These are phyloP conservation scores for Camellia sinensis DNA, from an alignment of 148 eudicot genomes.

Conservation along the genomic window DNA sequence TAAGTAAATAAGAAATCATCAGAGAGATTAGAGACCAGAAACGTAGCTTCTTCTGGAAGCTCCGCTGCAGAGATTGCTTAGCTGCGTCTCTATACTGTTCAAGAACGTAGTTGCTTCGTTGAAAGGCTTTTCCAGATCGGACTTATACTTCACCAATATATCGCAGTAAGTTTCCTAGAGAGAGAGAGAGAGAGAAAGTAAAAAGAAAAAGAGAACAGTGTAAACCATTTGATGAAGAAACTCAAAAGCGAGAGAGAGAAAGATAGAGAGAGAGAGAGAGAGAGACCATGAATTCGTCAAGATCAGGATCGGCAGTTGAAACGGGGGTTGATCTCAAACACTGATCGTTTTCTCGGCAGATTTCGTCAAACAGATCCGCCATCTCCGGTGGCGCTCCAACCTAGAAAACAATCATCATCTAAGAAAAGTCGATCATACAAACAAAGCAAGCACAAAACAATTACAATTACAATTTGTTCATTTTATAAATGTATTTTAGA, in stretches of 20 bases:
- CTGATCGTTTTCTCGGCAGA: constrained; percentile 37
- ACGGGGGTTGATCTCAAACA: constrained; percentile 30
- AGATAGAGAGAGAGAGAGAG: constrained; percentile 1
- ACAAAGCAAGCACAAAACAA: background rate
- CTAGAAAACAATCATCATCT: constrained; percentile 24
- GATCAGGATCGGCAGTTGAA: constrained; percentile 65
- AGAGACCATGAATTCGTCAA: constrained; percentile 71
- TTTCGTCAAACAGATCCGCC: constrained; percentile 47
- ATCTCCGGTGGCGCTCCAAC: constrained; percentile 76
- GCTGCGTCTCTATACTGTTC: constrained; percentile 58
- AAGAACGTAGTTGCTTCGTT: constrained; percentile 76
- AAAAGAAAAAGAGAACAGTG: background rate
- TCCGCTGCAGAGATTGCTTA: constrained; percentile 56
- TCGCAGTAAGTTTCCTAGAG: constrained; percentile 69
- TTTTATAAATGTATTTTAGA: background rate
- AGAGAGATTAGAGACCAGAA: constrained; percentile 20
- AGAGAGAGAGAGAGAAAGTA: background rate
- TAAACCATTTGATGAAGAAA: background rate
- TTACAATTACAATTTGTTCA: background rate
- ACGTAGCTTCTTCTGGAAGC: constrained; percentile 23
- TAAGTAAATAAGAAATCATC: background rate
- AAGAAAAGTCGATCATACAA: background rate
- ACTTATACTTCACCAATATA: constrained; percentile 54
- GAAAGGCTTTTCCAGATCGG: constrained; percentile 68
- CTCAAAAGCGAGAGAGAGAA: background rate